Conservation (phyloP, 2,329 filamentous ascomycete species). For the Xylaria digitata region DNA sequence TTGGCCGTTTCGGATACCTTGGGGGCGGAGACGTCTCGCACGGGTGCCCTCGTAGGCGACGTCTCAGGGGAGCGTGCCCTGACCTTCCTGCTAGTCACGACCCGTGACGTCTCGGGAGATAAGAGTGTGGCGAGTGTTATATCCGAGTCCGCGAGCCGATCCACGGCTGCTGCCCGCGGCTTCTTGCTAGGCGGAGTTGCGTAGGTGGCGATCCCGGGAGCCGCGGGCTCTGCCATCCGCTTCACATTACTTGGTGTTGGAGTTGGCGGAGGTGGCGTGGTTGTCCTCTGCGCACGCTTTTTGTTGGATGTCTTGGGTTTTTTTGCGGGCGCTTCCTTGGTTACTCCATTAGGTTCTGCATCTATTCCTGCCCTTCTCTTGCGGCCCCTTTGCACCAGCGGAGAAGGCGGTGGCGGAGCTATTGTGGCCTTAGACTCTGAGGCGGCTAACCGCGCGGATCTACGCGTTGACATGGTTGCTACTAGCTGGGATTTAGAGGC, state of each 20-base stretch:
- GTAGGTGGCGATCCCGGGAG: conserved; percentile 24
- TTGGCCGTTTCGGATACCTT: conserved; percentile 71
- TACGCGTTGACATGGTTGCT: conserved; percentile 49
- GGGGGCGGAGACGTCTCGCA: conserved; percentile 44
- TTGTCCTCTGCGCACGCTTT: conserved; percentile 40
- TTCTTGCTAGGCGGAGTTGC: conserved; percentile 53
- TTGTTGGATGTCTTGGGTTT: conserved; percentile 49
- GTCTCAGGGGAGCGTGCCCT: conserved; percentile 44
- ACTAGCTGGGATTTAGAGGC: conserved; percentile 7
- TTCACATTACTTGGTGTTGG: conserved; percentile 60
- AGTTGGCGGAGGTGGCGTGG: conserved; percentile 56
- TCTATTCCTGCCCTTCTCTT: conserved; percentile 43
- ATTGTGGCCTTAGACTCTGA: conserved; percentile 38
- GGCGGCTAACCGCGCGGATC: conserved; percentile 48
- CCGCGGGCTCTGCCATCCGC: conserved; percentile 53
- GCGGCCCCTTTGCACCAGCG: conserved; percentile 51
- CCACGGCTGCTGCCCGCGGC: conserved; percentile 56
- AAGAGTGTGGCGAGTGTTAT: conserved; percentile 76
- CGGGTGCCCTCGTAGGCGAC: conserved; percentile 59
- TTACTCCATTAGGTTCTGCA: conserved; percentile 1
- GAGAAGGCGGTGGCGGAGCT: conserved; percentile 41
- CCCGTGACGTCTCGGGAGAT: conserved; percentile 75
- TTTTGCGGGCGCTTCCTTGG: conserved; percentile 20
- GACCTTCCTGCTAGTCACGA: conserved; percentile 66
- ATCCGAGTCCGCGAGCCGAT: conserved; percentile 71